A percentile compares a stretch with the other conserved stretches of the same genome.
Evolutionary conservation across 1,139 yeast species (phyloP).

Genomic region (Yamadazyma diddensiae): DNA sequence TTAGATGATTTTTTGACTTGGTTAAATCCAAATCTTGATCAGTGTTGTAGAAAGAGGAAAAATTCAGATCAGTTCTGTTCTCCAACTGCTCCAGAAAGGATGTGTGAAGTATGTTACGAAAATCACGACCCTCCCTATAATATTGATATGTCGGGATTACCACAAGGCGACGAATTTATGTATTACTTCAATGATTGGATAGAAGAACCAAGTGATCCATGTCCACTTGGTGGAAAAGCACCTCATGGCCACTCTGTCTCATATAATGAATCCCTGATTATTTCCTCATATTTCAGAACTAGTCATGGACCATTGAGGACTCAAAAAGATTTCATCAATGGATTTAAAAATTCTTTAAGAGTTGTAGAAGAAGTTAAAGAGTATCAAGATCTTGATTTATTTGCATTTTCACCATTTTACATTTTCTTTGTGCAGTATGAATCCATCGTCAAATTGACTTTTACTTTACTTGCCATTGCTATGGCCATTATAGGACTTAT

Average conservation of each 20-base stretch:
- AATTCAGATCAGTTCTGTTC: constrained; percentile 46
- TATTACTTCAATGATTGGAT: constrained; percentile 79
- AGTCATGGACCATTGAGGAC: constrained; percentile 81
- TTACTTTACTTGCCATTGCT: constrained; percentile 56
- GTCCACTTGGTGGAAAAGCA: constrained; percentile 95
- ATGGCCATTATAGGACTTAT: constrained; percentile 51
- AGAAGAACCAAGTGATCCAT: constrained; percentile 78
- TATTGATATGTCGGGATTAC: constrained; percentile 79
- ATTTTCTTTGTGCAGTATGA: constrained; percentile 88
- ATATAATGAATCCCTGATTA: constrained; percentile 36
- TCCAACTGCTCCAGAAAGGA: constrained; percentile 66
- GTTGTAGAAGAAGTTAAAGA: constrained; percentile 56
- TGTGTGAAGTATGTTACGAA: constrained; percentile 69
- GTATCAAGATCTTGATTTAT: constrained; percentile 47
- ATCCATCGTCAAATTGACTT: constrained; percentile 56
- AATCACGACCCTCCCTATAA: constrained; percentile 61
- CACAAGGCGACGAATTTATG: constrained; percentile 73
- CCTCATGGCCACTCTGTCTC: constrained; percentile 71
- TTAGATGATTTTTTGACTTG: constrained; percentile 85
- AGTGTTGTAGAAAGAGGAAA: constrained; percentile 75
- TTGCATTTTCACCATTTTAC: constrained; percentile 91
- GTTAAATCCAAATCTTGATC: constrained; percentile 81
- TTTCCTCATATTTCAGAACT: constrained; percentile 70
- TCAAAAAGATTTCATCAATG: constrained; percentile 79
- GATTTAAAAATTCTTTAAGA: constrained; percentile 72